Evolutionary conservation across 805 yeast genomes (phyloP).

Genomic region (Candida andamanensis): DNA sequence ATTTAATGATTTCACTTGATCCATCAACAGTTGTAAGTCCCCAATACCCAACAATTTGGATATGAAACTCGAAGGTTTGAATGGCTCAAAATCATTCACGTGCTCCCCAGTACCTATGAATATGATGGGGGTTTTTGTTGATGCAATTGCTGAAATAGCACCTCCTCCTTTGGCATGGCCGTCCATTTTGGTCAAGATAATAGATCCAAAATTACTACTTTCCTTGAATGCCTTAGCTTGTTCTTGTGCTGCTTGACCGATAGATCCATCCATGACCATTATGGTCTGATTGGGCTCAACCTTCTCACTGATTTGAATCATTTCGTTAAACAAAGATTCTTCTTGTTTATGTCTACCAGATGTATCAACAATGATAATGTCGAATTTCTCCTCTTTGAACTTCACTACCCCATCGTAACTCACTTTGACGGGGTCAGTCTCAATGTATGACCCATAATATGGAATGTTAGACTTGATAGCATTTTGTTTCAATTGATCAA

Average conservation of each 20-base stretch:
- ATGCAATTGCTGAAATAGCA: conserved; percentile 97
- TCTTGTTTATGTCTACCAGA: conserved; percentile 98
- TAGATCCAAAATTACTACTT: conserved; percentile 89
- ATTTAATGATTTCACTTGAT: conserved; percentile 83
- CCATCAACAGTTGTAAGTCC: conserved; percentile 89
- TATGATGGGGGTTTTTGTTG: conserved; percentile 89
- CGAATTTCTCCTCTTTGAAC: conserved; percentile 87
- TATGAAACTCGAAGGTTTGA: conserved; percentile 83
- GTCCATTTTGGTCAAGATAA: conserved; percentile 92
- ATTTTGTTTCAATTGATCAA: conserved; percentile 95
- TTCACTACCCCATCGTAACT: conserved; percentile 88
- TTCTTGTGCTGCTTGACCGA: conserved; percentile 97
- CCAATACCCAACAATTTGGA: conserved; percentile 95
- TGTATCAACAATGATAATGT: conserved; percentile 91
- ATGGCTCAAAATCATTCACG: conserved; percentile 84
- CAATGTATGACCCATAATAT: conserved; percentile 90
- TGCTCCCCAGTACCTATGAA: conserved; percentile 99
- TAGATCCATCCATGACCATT: conserved; percentile 95
- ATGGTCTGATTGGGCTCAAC: conserved; percentile 93
- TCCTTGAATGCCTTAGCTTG: conserved; percentile 95
- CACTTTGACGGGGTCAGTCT: conserved; percentile 91
- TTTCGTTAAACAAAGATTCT: conserved; percentile 82
- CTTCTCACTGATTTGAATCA: conserved; percentile 86
- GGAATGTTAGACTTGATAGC: conserved; percentile 95
- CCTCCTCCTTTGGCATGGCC: conserved; percentile 99